Base-by-base conservation (phyloP, 257 asterid species). In the Penstemon davidsonii region DNA sequence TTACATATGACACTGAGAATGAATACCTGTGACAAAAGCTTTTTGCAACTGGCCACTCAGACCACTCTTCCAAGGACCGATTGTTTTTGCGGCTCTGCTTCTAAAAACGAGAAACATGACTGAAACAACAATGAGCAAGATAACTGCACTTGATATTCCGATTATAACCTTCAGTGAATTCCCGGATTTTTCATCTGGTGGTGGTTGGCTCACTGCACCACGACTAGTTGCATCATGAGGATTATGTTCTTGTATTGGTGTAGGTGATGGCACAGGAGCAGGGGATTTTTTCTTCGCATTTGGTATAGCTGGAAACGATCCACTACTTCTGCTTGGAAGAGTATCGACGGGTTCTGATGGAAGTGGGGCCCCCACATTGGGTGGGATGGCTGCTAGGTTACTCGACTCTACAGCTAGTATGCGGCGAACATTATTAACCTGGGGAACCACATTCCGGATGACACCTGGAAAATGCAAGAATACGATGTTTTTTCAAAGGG, bases 1-100 rank as follows among this genome's bases (percentile, higher is more conserved):
- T 45, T 46, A 6, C 11, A 10, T 37, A 75, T 45, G 46, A 38
- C 46, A 66, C 62, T 19, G 9, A 41, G 49, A 58, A 73, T 36
- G 55, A 51, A 73, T 79, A 94, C 99, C 99, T 70, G 88, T 91
- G 57, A 91, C 82, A 74, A 94, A 86, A 38, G 99, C 98, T 74
- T 87, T 94, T 73, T 86, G 96, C 84, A 91, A 78, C 82, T 94
- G 98, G 49, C 96, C 97, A 69, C 96, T 94, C 80, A 94, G 73
- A 69, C 97, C 98, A 64, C 85, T 81, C 80, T 81, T 94, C 99
- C 98, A 91, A 73, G 99, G 95, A 55, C 85, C 78, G 7, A 94
- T 87, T 5, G 83, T 75, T 68, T 60, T 79, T 37, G 85, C 96
- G 54, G 92, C 89, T 79, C 77, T 78, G 76, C 91, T 83, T 84